Base-by-base conservation (phyloP, 2,329 filamentous ascomycete genomes). In the Ceratocystis variospora region DNA sequence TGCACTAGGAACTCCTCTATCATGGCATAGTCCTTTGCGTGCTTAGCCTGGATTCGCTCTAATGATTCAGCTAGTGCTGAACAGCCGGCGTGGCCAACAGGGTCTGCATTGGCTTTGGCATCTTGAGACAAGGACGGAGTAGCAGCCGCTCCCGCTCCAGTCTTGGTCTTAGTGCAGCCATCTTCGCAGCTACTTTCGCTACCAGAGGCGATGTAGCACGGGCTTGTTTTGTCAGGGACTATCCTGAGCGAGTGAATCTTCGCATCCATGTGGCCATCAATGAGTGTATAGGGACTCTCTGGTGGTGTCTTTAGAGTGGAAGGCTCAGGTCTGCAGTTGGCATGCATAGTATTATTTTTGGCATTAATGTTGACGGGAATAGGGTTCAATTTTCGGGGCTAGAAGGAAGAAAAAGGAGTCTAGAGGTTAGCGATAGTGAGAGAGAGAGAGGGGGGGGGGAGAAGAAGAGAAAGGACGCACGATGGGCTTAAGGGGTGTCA, bases 1-100 rank as follows among this genome's bases (percentile, higher is more conserved):
- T 59, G 25, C 55, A 59, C 28, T 1, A 59, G 28, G 55, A 59
- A 59, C 55, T 59, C 25, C 28, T 59, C 55, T 25, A 59, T 59
- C 28, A 59, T 59, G 28, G 55, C 55, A 37, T 33, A 59, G 55
- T 59, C 55, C 55, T 37, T 37, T n/a, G 25, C 28, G 28, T 59
- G 55, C 7, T 33, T 12, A 1, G 55, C 55, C 3, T 37, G 55
- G 3, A 59, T 31, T 28, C 37, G 25, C 28, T 59, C 28, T 15
- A 59, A 15, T 8, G 28, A 5, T 31, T 37, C n/a, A 1, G 28
- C 17, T n/a, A 59, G 28, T 8, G 55, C 17, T n/a, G 25, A 15
- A 33, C 15, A n/a, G 8, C 31, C 2, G 22, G 48, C 4, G 6
- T 19, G 8, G 3, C 28, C 48, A 22, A 53, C 22, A 28, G 3